phyloP scores from a whole-genome alignment of 179 eudicot species.

The Monotropa hypopitys region DNA sequence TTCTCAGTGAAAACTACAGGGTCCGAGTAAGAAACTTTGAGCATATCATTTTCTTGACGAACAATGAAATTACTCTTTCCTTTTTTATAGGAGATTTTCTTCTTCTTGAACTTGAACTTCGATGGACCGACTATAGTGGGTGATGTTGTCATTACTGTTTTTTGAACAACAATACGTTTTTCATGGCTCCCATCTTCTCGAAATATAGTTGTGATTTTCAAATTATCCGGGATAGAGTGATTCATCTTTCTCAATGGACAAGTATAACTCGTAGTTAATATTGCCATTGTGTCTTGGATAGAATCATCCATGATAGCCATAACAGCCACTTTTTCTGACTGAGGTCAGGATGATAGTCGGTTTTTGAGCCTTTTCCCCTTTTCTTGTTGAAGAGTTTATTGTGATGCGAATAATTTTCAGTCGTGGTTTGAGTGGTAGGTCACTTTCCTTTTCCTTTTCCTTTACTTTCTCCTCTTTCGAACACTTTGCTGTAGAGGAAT shows the following conservation, averaged over 20 bases:
- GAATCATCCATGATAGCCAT: neutral
- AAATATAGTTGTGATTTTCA: neutral
- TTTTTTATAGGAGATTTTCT: neutral
- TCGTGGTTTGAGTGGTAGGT: neutral
- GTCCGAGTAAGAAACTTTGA: neutral
- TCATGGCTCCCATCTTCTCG: neutral
- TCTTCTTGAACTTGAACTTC: too few relatives aligned
- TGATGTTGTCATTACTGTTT: neutral
- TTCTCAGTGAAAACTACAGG: neutral
- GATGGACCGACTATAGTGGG: neutral
- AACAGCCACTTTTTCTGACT: neutral
- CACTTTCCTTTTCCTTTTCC: neutral
- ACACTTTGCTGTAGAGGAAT: neutral
- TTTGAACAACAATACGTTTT: neutral
- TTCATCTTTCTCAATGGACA: neutral
- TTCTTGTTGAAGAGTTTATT: neutral
- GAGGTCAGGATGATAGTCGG: neutral
- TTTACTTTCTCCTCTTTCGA: neutral
- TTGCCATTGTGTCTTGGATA: too few relatives aligned
- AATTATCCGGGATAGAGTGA: neutral
- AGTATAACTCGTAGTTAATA: neutral
- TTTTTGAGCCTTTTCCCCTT: neutral
- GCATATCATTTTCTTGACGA: neutral
- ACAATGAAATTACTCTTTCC: neutral
- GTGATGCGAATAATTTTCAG: neutral